Evolutionary conservation across 129 eudicot genomes (phyloP).

Genomic region (Tagetes patula): DNA sequence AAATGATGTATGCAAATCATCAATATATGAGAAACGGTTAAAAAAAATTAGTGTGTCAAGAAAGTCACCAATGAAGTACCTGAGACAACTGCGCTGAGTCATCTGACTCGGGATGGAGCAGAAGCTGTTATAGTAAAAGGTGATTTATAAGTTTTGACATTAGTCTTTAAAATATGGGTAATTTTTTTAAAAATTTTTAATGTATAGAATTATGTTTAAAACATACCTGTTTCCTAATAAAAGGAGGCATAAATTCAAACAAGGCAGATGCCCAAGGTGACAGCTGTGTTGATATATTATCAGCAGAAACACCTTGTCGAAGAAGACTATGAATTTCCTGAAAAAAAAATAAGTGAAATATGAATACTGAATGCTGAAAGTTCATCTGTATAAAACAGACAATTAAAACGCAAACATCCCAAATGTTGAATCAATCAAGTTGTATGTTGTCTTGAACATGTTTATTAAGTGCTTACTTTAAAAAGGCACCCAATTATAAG

Average conservation of each 20-base stretch:
- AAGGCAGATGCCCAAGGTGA: constrained; percentile 99
- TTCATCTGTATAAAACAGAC: not conserved
- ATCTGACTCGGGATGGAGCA: constrained; percentile 86
- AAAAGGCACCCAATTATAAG: not conserved
- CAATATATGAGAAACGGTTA: not conserved
- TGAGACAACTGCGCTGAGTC: constrained; percentile 89
- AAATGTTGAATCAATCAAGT: not conserved
- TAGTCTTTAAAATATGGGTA: not conserved
- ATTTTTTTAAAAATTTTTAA: not conserved
- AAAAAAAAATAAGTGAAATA: not conserved
- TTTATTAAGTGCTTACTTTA: not conserved
- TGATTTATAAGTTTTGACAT: constrained; percentile 16
- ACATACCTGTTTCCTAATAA: constrained; percentile 86
- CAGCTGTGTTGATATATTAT: constrained; percentile 75
- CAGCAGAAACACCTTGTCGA: constrained; percentile 72
- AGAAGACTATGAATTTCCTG: constrained; percentile 95
- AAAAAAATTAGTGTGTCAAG: not conserved
- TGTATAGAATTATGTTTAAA: not conserved
- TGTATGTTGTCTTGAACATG: not conserved
- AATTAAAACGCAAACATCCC: not conserved
- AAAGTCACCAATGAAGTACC: constrained; percentile 36
- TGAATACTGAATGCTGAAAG: not conserved
- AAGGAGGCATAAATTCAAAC: constrained; percentile 88
- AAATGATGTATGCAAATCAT: constrained; percentile 17
- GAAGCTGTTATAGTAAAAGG: constrained; percentile 44